phyloP scores from a whole-genome alignment of 192 early-diverging fungal genomes.

The Entomortierella chlamydospora region DNA sequence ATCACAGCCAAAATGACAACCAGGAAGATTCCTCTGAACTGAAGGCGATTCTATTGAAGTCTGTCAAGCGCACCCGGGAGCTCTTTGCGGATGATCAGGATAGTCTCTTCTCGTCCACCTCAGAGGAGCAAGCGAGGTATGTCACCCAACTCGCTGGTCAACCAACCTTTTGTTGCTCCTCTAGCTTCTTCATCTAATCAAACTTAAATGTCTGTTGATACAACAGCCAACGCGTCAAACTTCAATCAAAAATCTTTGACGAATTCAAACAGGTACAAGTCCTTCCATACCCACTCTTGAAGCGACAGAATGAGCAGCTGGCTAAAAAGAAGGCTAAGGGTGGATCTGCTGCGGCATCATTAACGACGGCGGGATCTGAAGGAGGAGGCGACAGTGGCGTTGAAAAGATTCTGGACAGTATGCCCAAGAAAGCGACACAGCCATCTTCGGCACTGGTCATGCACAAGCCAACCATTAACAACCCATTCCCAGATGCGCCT shows the following conservation, averaged over 20 bases:
- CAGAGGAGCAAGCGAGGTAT: constrained; percentile 40
- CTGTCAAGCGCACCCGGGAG: constrained; percentile 41
- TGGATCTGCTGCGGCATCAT: constrained; percentile 31
- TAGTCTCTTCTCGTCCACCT: constrained; percentile 12
- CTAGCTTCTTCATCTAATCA: too few species aligned
- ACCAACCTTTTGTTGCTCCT: too few species aligned
- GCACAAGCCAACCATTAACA: constrained; percentile 52
- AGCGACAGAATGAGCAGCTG: constrained; percentile 60
- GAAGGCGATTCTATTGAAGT: constrained; percentile 20
- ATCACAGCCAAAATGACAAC: neutral
- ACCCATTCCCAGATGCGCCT: constrained; percentile 59
- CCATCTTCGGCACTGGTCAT: constrained; percentile 37
- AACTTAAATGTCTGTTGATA: neutral
- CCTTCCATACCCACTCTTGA: constrained; percentile 70
- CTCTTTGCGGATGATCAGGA: constrained; percentile 48
- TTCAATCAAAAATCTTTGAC: constrained; percentile 80
- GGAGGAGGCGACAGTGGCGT: constrained; percentile 49
- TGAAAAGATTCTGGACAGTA: constrained; percentile 56
- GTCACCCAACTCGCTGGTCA: too few species aligned
- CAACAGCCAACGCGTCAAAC: constrained; percentile 71
- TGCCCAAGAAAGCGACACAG: constrained; percentile 56
- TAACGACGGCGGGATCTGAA: constrained; percentile 25
- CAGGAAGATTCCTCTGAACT: constrained; percentile 2
- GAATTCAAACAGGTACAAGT: constrained; percentile 75
- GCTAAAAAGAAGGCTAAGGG: constrained; percentile 57